Base-by-base conservation (phyloP, 2,329 filamentous ascomycete genomes). In the Alternaria arbusti region DNA sequence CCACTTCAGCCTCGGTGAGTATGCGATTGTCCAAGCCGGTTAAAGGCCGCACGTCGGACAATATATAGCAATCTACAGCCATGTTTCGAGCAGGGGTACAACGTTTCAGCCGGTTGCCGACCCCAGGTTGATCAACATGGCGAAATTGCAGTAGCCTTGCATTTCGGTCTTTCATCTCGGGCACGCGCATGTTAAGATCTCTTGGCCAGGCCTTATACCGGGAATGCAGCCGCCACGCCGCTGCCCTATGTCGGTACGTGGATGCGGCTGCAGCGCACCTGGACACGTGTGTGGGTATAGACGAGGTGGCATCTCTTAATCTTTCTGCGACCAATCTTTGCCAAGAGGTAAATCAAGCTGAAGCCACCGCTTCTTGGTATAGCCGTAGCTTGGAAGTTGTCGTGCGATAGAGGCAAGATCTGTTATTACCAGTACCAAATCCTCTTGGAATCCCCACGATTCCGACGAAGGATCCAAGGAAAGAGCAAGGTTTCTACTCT, bases 31-130 rank as follows among this genome's bases (percentile, higher is more conserved):
- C 54, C 57, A 61, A 47, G 51, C 57, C 68, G 65, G 67, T 43
- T 66, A 69, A 69, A 57, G 54, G 28, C 52, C 26, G 47, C 20
- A 54, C 40, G 25, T 54, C 46, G 51, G 65, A 52, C 57, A 69
- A 66, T 70, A 51, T 66, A 58, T 56, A 15, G 50, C 54, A 68
- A 66, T 69, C 46, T 66, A 50, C 17, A 59, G 30, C 49, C 65
- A 51, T 63, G 64, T 66, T 64, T 68, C 45, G 40, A 62, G 51
- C 49, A 50, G 57, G 66, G 49, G 44, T 26, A 45, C 12, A 13
- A 20, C 45, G 64, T 69, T 70, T 65, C 68, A 65, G 51, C 64
- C 58, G 57, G 59, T 47, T 50, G 47, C 50, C 30, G 22, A 43
- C 25, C 62, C 57, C 49, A 55, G 57, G 57, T 51, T 54, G 52